Base-by-base conservation (phyloP, 2,329 filamentous ascomycete genomes). In the Hypoxylon sp. region DNA sequence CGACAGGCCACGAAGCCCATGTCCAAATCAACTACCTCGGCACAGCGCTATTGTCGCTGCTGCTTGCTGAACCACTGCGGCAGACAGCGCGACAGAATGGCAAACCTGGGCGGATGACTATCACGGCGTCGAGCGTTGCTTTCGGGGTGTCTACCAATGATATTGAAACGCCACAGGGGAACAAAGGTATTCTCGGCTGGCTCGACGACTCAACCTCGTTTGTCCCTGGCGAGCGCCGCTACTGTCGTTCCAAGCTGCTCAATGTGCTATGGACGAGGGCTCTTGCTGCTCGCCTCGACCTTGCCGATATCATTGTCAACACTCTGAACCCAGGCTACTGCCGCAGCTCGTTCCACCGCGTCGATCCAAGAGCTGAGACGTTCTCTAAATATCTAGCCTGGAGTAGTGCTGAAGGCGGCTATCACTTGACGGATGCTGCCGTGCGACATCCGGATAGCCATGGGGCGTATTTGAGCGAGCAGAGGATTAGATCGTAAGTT, bases 21-120 rank as follows among this genome's bases (percentile, higher is more conserved):
- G 32, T 72, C 5, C 67, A 72, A 58, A 55, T 61, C 6, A 72
- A 71, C 55, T 59, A 73, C 14, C 58, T 73, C 13, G 72, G 72
- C 6, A 74, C 66, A 2, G 71, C 71, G 1, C 53, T 73, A 13
- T 58, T 74, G 6, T 72, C 72, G 2, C 38, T 74, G 3, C 59
- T 72, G 7, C 65, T 73, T 2, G 41, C 64, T 2, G 60, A 57
- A 14, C 63, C 64, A 10, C 55, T 73, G 3, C 55, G 60, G 5
- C 38, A n/a, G 13, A 72, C 69, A 1, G 63, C 65, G 11, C 60
- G 30, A 10, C 34, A 52, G 41, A 62, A 38, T 0, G 38, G 63
- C 5, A 60, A 61, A 10, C 65, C 59, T 4, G 14, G 65, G 3
- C 65, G 67, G 14, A 65, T 72, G 52, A 71, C 65, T 13, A 71